Percentiles rank a stretch among this genome's conserved stretches.
Evolutionary conservation across 495 filamentous ascomycete genomes (phyloP).

Genomic region (Podospora australis): DNA sequence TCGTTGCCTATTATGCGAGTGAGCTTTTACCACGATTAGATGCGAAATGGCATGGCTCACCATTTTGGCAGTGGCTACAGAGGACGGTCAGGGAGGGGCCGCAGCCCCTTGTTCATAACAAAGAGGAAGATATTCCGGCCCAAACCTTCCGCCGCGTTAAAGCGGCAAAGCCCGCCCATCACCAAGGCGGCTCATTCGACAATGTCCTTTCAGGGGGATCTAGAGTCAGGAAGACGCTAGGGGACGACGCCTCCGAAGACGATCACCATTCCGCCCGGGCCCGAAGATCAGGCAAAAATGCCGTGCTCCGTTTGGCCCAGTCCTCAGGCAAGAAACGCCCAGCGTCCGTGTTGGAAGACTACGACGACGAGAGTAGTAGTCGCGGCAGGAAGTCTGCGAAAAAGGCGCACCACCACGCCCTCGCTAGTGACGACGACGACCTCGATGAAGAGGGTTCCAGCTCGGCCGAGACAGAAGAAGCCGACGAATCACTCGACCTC

Average conservation of each 20-base stretch:
- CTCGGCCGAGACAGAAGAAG: conserved; percentile 32
- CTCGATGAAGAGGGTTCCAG: conserved; percentile 29
- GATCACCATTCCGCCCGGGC: conserved; percentile 13
- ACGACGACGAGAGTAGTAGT: conserved; percentile 16
- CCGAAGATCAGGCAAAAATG: conserved; percentile 29
- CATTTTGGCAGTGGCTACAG: conserved; percentile 24
- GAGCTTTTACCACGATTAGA: conserved; percentile 24
- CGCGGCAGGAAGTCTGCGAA: conserved; percentile 19
- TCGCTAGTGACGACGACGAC: conserved; percentile 26
- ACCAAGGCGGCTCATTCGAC: neutral
- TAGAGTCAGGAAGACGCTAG: conserved; percentile 10
- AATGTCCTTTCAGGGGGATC: conserved; percentile 7
- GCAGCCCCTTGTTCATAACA: conserved; percentile 14
- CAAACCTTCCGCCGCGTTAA: conserved; percentile 25
- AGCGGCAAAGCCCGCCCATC: conserved; percentile 10
- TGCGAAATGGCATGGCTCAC: conserved; percentile 24
- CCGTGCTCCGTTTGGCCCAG: conserved; percentile 26
- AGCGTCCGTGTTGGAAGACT: conserved; percentile 29
- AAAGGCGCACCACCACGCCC: conserved; percentile 33
- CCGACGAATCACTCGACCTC: conserved; percentile 2
- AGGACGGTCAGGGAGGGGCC: conserved; percentile 13
- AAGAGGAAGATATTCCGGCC: conserved; percentile 20
- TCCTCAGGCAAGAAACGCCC: conserved; percentile 30
- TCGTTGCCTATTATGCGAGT: conserved; percentile 29
- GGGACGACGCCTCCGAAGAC: too few relatives aligned